These are phyloP conservation scores for Acanthamoeba healyi DNA, from an alignment of 208 protist genomes.

Conservation along the genomic window DNA sequence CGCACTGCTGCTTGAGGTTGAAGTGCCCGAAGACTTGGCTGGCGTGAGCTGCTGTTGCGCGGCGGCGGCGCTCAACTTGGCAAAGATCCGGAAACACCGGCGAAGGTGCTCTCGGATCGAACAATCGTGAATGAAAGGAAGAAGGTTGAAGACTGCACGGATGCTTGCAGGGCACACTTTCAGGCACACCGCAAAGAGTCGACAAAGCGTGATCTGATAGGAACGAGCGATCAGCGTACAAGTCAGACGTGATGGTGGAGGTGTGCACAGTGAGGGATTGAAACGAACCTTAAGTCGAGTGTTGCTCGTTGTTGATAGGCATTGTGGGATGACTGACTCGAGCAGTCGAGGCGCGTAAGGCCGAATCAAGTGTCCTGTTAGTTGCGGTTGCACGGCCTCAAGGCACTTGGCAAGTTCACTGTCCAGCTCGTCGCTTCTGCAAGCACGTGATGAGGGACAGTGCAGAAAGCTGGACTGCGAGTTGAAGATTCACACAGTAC, in stretches of 20 bases:
- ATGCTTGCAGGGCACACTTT: background rate
- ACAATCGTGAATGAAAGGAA: conserved; percentile 47
- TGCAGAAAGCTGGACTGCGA: background rate
- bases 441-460: background rate
- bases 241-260: too few relatives aligned
- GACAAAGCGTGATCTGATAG: background rate
- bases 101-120: background rate
- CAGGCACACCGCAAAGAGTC: conserved; percentile 12
- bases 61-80: background rate
- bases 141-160: background rate
- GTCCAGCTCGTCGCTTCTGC: conserved; percentile 6
- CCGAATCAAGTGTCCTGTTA: background rate
- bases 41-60: background rate
- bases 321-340: background rate
- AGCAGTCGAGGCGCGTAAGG: conserved; percentile 13
- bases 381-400: conserved; percentile 1
- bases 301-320: background rate
- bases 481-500: background rate
- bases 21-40: background rate
- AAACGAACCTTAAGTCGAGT: background rate
- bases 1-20: background rate
- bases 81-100: conserved; percentile 24
- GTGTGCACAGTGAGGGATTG: background rate
- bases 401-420: background rate
- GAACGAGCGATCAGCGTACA: background rate